Evolutionary conservation across 2,329 filamentous ascomycete genomes (phyloP), one percentile per base, ranked within the genome.

Genomic region (Phialophora macrospora): DNA sequence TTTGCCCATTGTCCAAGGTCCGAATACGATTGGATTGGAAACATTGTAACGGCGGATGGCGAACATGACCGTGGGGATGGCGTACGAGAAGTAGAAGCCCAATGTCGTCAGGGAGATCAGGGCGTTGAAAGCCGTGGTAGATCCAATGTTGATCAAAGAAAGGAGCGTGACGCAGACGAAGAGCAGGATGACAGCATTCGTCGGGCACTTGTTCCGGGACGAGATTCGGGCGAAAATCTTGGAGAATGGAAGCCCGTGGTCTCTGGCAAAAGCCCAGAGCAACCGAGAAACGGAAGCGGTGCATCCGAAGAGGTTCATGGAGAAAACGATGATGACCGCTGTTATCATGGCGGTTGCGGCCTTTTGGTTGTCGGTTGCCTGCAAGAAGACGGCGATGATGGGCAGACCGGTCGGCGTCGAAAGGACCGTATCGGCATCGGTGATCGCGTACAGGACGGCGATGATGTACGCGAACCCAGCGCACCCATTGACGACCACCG

Each of bases 301-400:
- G 48, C 74, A 71, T 11, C 71, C 69, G 26, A 66, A 66, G 11
- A 64, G 52, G 48, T 58, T 62, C 57, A 68, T 62, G 2, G 59
- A 60, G 26, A 77, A 70, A 6, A 77, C 69, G 6, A 77, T 70
- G 41, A 77, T 66, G n/a, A 78, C 69, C 7, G 73, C 73, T 7
- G 73, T 72, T 20, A 68, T 65, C 76, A 86, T 81, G 7, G 79
- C 77, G 5, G 80, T 81, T 1, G 82, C 80, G 1, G 79, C 80
- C 0, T 75, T 76, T 38, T 75, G 71, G 14, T 78, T 82, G 30
- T 74, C 71, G 1, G 81, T 82, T 7, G 80, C 80, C 64, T 82
- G 72, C 56, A 76, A 73, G 62, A 87, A 84, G 44, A 84, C 80
- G 44, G 84, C 79, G 70, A 83, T 79, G 71, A 84, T 80, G 4